Percentiles rank a stretch among this genome's conserved stretches.
These are phyloP conservation scores for Acmispon strigosus DNA, from an alignment of 306 rosid species.

Conservation along the genomic window DNA sequence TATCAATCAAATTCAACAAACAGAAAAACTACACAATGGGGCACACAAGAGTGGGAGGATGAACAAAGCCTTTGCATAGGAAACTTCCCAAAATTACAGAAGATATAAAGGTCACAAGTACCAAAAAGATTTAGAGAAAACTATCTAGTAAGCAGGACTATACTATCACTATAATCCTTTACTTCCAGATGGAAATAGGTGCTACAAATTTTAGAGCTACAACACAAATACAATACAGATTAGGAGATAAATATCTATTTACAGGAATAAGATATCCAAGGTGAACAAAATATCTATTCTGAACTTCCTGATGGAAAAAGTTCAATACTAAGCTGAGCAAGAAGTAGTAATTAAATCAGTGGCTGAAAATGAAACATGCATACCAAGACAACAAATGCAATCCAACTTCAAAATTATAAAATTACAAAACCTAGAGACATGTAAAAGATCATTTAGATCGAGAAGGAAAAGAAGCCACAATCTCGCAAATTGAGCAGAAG, in stretches of 20 bases:
- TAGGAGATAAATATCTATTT: too few relatives aligned
- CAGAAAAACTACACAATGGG: too few relatives aligned
- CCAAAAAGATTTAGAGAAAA: not conserved
- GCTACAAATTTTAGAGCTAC: too few relatives aligned
- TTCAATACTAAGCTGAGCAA: not conserved
- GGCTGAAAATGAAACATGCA: not conserved
- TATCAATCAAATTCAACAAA: too few relatives aligned
- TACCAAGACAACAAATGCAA: not conserved
- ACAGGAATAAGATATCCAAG: too few relatives aligned
- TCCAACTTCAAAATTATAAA: not conserved
- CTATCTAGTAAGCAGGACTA: too few relatives aligned
- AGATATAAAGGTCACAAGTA: not conserved
- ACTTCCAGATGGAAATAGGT: not conserved
- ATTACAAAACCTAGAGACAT: not conserved
- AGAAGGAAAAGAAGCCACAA: not conserved
- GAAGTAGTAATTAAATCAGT: not conserved
- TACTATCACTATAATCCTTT: not conserved
- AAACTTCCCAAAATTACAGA: not conserved
- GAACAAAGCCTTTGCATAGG: not conserved
- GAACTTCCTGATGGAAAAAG: not conserved
- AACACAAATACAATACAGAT: too few relatives aligned
- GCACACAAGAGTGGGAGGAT: not conserved
- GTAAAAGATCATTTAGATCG: not conserved
- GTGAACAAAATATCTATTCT: not conserved
- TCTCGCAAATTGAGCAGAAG: not conserved